Percentiles rank a stretch among this genome's conserved stretches.
These are phyloP conservation scores for Boletellus deceptivus DNA, from an alignment of 1,284 basidiomycete genomes.

Conservation along the genomic window DNA sequence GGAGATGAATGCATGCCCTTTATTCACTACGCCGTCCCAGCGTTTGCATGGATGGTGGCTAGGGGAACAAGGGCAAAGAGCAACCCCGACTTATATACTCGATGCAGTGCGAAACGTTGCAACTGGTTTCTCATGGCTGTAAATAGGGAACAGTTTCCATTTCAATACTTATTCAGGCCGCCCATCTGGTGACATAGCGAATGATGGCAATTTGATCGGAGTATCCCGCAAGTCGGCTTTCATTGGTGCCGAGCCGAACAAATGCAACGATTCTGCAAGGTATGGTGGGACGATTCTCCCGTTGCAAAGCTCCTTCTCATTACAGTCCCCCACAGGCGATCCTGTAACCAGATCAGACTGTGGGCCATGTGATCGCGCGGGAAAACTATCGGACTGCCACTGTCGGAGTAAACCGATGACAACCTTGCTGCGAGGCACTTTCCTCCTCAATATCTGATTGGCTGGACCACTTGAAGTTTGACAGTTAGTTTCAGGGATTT, in stretches of 20 bases:
- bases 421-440: neutral
- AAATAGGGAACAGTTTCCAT: conserved; percentile 21
- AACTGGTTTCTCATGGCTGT: conserved; percentile 17
- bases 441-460: conserved; percentile 1
- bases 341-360: too few species aligned
- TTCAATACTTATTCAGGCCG: conserved; percentile 3
- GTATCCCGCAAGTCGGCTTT: neutral
- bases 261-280: neutral
- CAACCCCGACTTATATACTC: conserved; percentile 12
- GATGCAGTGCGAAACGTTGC: conserved; percentile 20
- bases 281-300: neutral
- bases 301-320: neutral
- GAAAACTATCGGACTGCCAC: too few species aligned
- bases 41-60: conserved; percentile 58
- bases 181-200: neutral
- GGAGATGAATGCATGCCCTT: conserved; percentile 36
- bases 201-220: neutral
- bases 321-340: too few species aligned
- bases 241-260: neutral
- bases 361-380: too few species aligned
- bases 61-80: conserved; percentile 82
- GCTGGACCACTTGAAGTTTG: neutral
- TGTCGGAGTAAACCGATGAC: conserved; percentile 4
- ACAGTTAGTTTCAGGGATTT: conserved; percentile 2
- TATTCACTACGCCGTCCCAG: conserved; percentile 75